A percentile compares a stretch with the other conserved stretches of the same genome.
These are phyloP conservation scores for Leccinum variicolor DNA, from an alignment of 768 basidiomycete genomes.

Conservation along the genomic window DNA sequence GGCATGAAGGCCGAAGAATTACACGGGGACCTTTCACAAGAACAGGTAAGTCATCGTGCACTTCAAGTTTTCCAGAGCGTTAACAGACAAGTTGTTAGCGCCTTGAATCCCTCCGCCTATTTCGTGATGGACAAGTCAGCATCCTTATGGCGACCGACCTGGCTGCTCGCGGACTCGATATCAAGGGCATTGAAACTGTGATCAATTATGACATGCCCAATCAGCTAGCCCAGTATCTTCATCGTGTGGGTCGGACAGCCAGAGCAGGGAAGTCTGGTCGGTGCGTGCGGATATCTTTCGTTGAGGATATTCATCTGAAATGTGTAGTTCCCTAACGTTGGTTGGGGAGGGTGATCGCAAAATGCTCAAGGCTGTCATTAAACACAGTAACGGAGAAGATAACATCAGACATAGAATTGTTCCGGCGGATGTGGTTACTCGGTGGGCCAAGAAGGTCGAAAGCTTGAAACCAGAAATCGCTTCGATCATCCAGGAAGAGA, in stretches of 20 bases:
- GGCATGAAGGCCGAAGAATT: conserved; percentile 89
- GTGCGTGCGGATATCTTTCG: conserved; percentile 40
- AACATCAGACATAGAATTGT: conserved; percentile 87
- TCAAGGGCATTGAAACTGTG: conserved; percentile 95
- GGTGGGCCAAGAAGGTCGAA: conserved; percentile 68
- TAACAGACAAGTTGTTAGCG: conserved; percentile 48
- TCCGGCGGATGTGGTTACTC: conserved; percentile 67
- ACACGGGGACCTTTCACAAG: conserved; percentile 94
- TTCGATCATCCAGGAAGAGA: conserved; percentile 84
- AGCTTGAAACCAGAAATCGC: conserved; percentile 72
- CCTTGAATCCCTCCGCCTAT: conserved; percentile 78
- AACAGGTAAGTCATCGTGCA: conserved; percentile 59
- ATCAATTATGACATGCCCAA: conserved; percentile 99
- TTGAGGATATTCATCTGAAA: conserved; percentile 7
- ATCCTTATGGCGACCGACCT: conserved; percentile 96
- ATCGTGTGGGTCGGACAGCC: conserved; percentile 96
- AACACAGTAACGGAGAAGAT: conserved; percentile 74
- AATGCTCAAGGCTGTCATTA: conserved; percentile 94
- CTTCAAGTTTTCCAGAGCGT: not conserved
- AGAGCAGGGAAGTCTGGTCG: conserved; percentile 91
- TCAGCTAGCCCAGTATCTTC: conserved; percentile 89
- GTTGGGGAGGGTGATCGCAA: conserved; percentile 96
- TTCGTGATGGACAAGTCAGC: conserved; percentile 85
- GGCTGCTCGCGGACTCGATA: conserved; percentile 93
- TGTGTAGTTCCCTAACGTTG: conserved; percentile 79